Conservation (phyloP, 2,329 filamentous ascomycete species). For the Aureobasidium uvarum region DNA sequence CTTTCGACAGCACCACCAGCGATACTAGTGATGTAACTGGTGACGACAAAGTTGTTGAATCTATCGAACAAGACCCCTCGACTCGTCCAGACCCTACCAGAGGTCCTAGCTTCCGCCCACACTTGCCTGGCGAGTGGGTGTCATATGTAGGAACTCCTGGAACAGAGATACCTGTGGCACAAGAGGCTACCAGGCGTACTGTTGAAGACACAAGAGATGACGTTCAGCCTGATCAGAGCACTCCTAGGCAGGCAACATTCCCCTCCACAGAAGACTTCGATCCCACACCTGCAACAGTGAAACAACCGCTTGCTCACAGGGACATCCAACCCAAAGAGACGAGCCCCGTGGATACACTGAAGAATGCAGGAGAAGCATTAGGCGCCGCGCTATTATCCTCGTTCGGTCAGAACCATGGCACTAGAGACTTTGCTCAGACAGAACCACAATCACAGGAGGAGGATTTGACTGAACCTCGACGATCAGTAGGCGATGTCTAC, state of each 20-base stretch:
- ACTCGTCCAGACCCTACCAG: conserved; percentile 29
- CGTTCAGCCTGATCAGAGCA: conserved; percentile 30
- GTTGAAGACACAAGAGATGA: conserved; percentile 19
- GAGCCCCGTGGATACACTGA: conserved; percentile 48
- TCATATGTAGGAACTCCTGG: conserved; percentile 48
- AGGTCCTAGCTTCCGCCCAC: conserved; percentile 49
- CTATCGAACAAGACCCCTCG: neutral
- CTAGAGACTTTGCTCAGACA: conserved; percentile 37
- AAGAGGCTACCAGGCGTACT: neutral
- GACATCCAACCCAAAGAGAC: conserved; percentile 30
- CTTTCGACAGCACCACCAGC: conserved; percentile 28
- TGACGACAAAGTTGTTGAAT: conserved; percentile 1
- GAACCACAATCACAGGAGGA: conserved; percentile 26
- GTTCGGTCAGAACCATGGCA: conserved; percentile 37
- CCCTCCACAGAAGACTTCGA: conserved; percentile 31
- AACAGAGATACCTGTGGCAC: conserved; percentile 33
- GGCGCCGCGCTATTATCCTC: conserved; percentile 46
- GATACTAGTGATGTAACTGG: neutral
- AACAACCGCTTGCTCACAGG: conserved; percentile 34
- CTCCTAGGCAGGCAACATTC: conserved; percentile 2
- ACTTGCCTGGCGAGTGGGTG: conserved; percentile 55
- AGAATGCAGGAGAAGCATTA: conserved; percentile 50
- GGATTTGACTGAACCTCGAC: conserved; percentile 34
- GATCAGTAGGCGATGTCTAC: conserved; percentile 39
- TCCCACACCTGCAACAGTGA: conserved; percentile 39